phyloP scores from a whole-genome alignment of 2,329 filamentous ascomycete species.

The Claviceps sp. region DNA sequence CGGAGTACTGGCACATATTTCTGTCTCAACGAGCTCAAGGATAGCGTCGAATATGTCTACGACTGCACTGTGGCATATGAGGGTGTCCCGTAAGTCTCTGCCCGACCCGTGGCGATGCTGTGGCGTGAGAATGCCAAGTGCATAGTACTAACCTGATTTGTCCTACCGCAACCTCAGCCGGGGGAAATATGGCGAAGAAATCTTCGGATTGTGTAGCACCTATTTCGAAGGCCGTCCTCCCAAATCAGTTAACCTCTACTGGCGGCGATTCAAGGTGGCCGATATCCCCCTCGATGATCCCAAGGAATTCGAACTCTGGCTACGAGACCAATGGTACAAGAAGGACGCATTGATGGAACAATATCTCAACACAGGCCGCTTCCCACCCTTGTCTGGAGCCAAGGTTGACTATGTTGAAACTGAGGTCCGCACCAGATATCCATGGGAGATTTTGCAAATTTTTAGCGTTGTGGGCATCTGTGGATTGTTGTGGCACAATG shows the following conservation, averaged over 20 bases:
- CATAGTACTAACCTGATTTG: no score
- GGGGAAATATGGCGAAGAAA: slow-evolving; percentile 76
- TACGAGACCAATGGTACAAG: slow-evolving; percentile 76
- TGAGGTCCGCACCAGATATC: slow-evolving; percentile 38
- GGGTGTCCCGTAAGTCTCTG: slow-evolving; percentile 65
- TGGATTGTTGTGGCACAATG: slow-evolving; percentile 27
- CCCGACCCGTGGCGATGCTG: no score
- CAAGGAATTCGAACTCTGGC: slow-evolving; percentile 69
- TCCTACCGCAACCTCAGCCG: slow-evolving; percentile 32
- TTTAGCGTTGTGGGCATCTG: slow-evolving; percentile 35
- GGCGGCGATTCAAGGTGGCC: slow-evolving; percentile 69
- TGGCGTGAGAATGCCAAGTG: no score
- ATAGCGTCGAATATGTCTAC: slow-evolving; percentile 69
- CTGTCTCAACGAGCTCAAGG: slow-evolving; percentile 61
- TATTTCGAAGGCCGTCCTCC: slow-evolving; percentile 82
- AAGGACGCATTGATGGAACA: slow-evolving; percentile 84
- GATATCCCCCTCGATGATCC: slow-evolving; percentile 69
- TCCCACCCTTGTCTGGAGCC: slow-evolving; percentile 54
- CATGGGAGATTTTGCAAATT: slow-evolving; percentile 42
- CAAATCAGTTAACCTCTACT: slow-evolving; percentile 94
- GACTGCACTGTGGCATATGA: slow-evolving; percentile 95
- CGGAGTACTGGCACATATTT: slow-evolving; percentile 71
- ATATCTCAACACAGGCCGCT: slow-evolving; percentile 63
- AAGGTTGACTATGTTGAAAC: slow-evolving; percentile 41
- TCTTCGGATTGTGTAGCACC: slow-evolving; percentile 74